Conservation (phyloP, 306 rosid genomes). For the peach (Prunus persica) region Prunus_persica_NCBIv2 NC_034009.1:30703501-30704000, state of each 20-base stretch:
- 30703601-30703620: constrained; percentile 15
- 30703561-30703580: constrained; percentile 16
- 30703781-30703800: constrained; percentile 14
- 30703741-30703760: constrained; percentile 42
- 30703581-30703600: constrained; percentile 25
- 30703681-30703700: background rate
- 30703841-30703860: constrained; percentile 31
- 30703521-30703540: background rate
- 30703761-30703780: constrained; percentile 44
- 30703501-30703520: background rate
- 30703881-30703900: constrained; percentile 18
- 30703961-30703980: constrained; percentile 24
- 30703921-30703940: constrained; percentile 79
- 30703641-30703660: background rate
- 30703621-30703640: constrained; percentile 31
- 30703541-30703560: background rate
- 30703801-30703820: constrained; percentile 25
- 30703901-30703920: constrained; percentile 25
- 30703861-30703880: constrained; percentile 29
- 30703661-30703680: background rate
- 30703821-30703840: constrained; percentile 29
- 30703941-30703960: constrained; percentile 51
- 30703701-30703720: background rate
- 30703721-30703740: constrained; percentile 45
- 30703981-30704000: constrained; percentile 65